These are phyloP conservation scores for Neonectria hederae DNA, from an alignment of 2,329 filamentous ascomycete species.

Conservation along the genomic window DNA sequence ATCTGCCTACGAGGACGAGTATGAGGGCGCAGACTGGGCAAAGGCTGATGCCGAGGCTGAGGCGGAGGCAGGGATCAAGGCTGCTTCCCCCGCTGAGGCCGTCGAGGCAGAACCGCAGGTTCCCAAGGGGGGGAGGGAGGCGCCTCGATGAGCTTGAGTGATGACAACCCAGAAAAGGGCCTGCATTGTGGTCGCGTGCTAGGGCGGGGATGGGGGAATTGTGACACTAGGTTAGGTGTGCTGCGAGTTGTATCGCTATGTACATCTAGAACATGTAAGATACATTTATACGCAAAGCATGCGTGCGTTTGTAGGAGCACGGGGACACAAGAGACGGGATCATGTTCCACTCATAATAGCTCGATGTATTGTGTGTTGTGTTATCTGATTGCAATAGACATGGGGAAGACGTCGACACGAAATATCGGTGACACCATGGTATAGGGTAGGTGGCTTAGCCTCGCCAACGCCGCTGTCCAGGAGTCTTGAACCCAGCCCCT, in stretches of 20 bases:
- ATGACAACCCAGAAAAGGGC: background rate
- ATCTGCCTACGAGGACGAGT: slow-evolving; percentile 49
- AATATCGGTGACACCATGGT: background rate
- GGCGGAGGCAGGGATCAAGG: slow-evolving; percentile 27
- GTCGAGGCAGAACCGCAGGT: slow-evolving; percentile 25
- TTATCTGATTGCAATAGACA: background rate
- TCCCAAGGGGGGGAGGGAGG: slow-evolving; percentile 36
- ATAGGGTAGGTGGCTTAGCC: slow-evolving; percentile 9
- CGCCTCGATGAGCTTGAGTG: slow-evolving; percentile 23
- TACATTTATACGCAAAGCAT: slow-evolving; percentile 31
- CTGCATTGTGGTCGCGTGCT: background rate
- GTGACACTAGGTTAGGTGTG: background rate
- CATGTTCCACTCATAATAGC: background rate
- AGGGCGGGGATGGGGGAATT: background rate
- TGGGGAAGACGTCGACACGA: background rate
- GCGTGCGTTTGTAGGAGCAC: slow-evolving; percentile 16
- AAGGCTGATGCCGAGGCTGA: slow-evolving; percentile 33
- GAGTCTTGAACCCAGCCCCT: background rate
- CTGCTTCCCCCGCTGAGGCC: slow-evolving; percentile 22
- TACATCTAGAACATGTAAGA: slow-evolving; percentile 43
- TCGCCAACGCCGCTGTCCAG: background rate
- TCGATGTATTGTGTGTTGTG: background rate
- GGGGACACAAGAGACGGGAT: background rate
- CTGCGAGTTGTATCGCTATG: slow-evolving; percentile 28
- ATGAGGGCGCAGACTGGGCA: slow-evolving; percentile 38